These are phyloP conservation scores for Epichloe brachyelytri DNA, from an alignment of 2,329 filamentous ascomycete species.

Conservation along the genomic window DNA sequence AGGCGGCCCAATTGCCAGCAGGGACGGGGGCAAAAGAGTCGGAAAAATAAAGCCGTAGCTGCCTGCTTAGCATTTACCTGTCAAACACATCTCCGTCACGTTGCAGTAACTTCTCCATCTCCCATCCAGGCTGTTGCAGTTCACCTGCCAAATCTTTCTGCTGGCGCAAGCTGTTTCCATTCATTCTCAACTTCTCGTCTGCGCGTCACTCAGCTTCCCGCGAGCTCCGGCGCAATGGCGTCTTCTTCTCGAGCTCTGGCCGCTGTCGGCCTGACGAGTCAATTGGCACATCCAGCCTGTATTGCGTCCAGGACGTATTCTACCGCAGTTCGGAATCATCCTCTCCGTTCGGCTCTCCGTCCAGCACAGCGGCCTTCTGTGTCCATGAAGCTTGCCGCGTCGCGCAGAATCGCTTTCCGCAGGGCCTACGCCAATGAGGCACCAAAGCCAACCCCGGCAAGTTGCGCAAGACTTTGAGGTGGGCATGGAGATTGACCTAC, in stretches of 20 bases:
- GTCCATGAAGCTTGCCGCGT: conserved; percentile 21
- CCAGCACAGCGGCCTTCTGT: conserved; percentile 17
- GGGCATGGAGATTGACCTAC: conserved; percentile 74
- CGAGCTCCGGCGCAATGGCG: conserved; percentile 25
- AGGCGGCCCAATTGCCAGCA: background rate
- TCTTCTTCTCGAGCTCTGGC: conserved; percentile 31
- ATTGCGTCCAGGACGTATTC: conserved; percentile 22
- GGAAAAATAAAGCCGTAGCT: background rate
- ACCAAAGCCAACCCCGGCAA: conserved; percentile 40
- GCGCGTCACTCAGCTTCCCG: background rate
- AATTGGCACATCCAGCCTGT: conserved; percentile 16
- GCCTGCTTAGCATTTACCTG: background rate
- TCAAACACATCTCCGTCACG: background rate
- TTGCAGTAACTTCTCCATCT: background rate
- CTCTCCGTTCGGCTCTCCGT: conserved; percentile 9
- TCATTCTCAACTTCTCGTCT: background rate
- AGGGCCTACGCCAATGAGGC: conserved; percentile 39
- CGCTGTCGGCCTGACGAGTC: conserved; percentile 20
- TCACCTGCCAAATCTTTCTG: background rate
- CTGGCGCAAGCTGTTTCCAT: background rate
- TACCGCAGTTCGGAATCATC: conserved; percentile 16
- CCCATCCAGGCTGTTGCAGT: background rate
- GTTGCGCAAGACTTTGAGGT: conserved; percentile 58
- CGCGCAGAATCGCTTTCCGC: conserved; percentile 28
- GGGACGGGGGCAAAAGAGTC: background rate